Evolutionary conservation across 352 stramenopile genomes (phyloP).

Genomic region (Phytopythium boreale): DNA sequence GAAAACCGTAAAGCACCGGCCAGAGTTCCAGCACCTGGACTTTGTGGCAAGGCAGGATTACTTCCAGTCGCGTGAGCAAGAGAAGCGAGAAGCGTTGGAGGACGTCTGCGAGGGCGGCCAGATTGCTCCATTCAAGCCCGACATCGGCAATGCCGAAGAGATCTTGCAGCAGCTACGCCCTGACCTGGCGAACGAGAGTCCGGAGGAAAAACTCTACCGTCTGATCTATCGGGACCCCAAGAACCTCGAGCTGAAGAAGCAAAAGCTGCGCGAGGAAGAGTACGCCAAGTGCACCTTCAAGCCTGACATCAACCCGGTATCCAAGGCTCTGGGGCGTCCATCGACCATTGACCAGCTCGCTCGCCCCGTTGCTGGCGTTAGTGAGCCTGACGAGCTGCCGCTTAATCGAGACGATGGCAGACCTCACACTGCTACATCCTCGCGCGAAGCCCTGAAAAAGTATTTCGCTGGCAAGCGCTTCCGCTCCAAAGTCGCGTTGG

Average conservation of each 20-base stretch:
- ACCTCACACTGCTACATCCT: conserved; percentile 11
- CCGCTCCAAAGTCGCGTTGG: conserved; percentile 60
- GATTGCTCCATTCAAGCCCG: conserved; percentile 59
- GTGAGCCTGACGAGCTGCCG: neutral
- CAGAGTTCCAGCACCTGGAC: conserved; percentile 70
- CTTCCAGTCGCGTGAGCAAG: conserved; percentile 63
- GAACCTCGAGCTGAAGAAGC: conserved; percentile 55
- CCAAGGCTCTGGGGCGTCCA: conserved; percentile 48
- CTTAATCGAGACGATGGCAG: neutral
- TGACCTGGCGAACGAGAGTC: conserved; percentile 55
- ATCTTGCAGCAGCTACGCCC: conserved; percentile 67
- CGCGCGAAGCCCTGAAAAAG: conserved; percentile 30
- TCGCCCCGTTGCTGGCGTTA: conserved; percentile 29
- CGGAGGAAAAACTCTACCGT: conserved; percentile 54
- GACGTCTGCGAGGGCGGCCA: conserved; percentile 35
- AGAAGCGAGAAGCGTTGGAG: conserved; percentile 55
- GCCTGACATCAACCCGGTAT: conserved; percentile 75
- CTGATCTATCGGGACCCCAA: conserved; percentile 68
- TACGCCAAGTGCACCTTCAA: conserved; percentile 71
- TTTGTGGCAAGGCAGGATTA: conserved; percentile 70
- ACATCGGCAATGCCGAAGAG: conserved; percentile 71
- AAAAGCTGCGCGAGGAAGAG: conserved; percentile 49
- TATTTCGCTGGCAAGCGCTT: conserved; percentile 73
- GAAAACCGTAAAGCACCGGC: conserved; percentile 49
- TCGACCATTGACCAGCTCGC: conserved; percentile 46